Conservation (phyloP, 441 rosid species). For the Isatis lusitanica region DNA sequence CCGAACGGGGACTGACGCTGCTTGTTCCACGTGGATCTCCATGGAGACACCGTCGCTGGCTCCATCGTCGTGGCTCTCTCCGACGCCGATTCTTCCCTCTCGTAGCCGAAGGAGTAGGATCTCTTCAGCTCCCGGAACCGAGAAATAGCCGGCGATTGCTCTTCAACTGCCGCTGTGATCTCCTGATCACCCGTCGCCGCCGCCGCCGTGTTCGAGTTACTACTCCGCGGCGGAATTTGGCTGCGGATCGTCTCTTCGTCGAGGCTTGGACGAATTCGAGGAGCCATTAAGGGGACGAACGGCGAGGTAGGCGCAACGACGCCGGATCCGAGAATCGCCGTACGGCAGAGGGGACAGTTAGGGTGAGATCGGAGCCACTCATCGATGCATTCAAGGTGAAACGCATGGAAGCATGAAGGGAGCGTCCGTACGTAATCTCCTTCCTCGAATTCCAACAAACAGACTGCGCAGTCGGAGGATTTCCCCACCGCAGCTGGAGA, state of each 20-base stretch:
- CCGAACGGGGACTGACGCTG: slow-evolving; percentile 86
- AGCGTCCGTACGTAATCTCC: slow-evolving; percentile 66
- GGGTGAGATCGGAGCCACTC: slow-evolving; percentile 74
- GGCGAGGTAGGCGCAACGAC: slow-evolving; percentile 44
- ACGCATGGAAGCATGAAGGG: slow-evolving; percentile 63
- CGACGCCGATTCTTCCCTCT: slow-evolving; percentile 56
- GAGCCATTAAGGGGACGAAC: slow-evolving; percentile 82
- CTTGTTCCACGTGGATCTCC: slow-evolving; percentile 79
- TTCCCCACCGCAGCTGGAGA: slow-evolving; percentile 17
- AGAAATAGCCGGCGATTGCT: slow-evolving; percentile 43
- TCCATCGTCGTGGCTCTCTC: slow-evolving; percentile 64
- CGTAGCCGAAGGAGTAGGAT: slow-evolving; percentile 84
- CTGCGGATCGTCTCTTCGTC: slow-evolving; percentile 49
- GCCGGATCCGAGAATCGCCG: slow-evolving; percentile 59
- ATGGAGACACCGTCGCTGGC: slow-evolving; percentile 73
- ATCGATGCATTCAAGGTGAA: slow-evolving; percentile 77
- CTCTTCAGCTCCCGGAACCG: slow-evolving; percentile 58
- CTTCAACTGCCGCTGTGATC: slow-evolving; percentile 53
- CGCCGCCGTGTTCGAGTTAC: slow-evolving; percentile 6
- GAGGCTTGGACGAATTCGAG: slow-evolving; percentile 78
- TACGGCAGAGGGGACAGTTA: slow-evolving; percentile 73
- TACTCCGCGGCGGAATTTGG: slow-evolving; percentile 35
- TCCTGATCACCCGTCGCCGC: slow-evolving; percentile 40
- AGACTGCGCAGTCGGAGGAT: slow-evolving; percentile 54
- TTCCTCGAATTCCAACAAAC: slow-evolving; percentile 70